Conservation (phyloP, 495 filamentous ascomycete genomes). For the Copromyces sp. region DNA sequence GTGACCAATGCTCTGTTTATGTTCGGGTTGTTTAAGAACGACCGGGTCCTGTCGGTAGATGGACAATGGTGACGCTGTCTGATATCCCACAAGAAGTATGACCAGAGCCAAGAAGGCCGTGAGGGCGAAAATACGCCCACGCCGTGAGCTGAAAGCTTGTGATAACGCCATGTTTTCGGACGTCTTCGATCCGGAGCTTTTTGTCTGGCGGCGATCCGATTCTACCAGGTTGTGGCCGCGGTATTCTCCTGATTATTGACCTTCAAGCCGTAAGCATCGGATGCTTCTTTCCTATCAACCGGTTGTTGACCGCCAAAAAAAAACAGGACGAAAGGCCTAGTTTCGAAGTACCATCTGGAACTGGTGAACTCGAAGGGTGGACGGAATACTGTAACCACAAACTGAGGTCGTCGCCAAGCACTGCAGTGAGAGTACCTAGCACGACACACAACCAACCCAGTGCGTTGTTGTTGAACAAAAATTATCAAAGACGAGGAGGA, state of each 20-base stretch:
- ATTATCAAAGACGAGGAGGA: not conserved
- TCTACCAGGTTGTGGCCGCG: not conserved
- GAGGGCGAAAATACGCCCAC: not conserved
- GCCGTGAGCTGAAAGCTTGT: not conserved
- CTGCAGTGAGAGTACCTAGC: not conserved
- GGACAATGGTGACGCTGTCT: not conserved
- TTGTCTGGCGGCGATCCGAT: not conserved
- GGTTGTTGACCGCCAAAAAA: not conserved
- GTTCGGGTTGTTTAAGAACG: not conserved
- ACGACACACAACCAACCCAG: not conserved
- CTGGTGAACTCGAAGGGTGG: not conserved
- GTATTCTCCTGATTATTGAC: not conserved
- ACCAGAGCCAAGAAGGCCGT: not conserved
- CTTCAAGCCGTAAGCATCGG: not conserved
- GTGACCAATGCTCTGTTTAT: not conserved
- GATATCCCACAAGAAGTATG: not conserved
- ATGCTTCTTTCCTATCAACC: not conserved
- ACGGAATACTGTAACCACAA: not conserved
- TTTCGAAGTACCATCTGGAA: not conserved
- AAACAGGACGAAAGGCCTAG: not conserved
- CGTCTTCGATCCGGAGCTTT: not conserved
- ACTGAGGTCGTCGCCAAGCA: not conserved
- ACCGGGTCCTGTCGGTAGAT: not conserved
- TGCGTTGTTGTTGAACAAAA: not conserved
- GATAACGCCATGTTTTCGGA: not conserved